A percentile compares a stretch with the other conserved stretches of the same genome.
Conservation (phyloP, 2,329 filamentous ascomycete species). For the Colletotrichum magnum region DNA sequence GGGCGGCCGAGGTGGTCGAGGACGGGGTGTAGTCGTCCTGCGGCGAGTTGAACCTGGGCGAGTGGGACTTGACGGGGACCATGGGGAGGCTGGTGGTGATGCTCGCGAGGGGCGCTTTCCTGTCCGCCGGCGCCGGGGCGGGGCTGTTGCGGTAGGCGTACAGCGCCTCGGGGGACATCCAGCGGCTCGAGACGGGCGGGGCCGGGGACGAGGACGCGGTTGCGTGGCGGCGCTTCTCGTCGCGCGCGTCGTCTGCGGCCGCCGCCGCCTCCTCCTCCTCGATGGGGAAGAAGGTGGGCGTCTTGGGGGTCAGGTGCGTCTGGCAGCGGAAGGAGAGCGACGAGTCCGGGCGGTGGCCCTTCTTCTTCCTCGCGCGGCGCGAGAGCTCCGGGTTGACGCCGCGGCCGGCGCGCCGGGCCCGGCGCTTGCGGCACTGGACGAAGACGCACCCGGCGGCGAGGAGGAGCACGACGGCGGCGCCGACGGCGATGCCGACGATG, state of each 20-base stretch:
- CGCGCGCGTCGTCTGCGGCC: constrained; percentile 9
- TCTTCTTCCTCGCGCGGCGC: constrained; percentile 35
- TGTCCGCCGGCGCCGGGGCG: background rate
- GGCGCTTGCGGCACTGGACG: constrained; percentile 62
- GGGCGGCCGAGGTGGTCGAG: constrained; percentile 52
- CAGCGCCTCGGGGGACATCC: constrained; percentile 41
- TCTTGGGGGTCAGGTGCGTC: constrained; percentile 57
- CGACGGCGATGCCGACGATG: constrained; percentile 60
- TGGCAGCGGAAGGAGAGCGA: constrained; percentile 68
- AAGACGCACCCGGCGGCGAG: constrained; percentile 56
- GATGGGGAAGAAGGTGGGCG: constrained; percentile 54
- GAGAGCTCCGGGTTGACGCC: constrained; percentile 45
- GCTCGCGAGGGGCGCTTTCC: constrained; percentile 19
- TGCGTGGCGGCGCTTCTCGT: constrained; percentile 39
- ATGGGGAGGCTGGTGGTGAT: constrained; percentile 36
- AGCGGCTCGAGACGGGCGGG: constrained; percentile 26
- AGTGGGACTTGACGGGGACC: constrained; percentile 32
- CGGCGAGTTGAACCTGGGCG: constrained; percentile 34
- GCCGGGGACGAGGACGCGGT: background rate
- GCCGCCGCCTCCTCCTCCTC: constrained; percentile 45
- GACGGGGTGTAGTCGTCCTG: constrained; percentile 48
- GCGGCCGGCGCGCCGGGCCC: constrained; percentile 48
- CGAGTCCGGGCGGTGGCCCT: constrained; percentile 55
- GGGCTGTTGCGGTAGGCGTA: constrained; percentile 19
- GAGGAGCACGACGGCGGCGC: constrained; percentile 56